Conservation (phyloP, 805 yeast species). For the Scheffersomyces lignosus region DNA sequence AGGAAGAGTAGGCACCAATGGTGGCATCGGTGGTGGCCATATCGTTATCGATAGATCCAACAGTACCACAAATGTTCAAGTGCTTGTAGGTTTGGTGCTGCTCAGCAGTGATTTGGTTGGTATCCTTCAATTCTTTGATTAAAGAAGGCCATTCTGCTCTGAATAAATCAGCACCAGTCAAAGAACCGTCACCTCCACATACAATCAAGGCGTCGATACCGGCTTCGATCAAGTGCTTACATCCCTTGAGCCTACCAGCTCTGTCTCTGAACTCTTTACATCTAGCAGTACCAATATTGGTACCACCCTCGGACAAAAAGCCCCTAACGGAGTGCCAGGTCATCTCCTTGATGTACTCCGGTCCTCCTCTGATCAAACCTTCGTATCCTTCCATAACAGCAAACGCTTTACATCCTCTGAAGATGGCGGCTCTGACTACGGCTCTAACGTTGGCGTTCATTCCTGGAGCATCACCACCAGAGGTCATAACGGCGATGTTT, state of each 20-base stretch:
- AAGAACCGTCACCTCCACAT: conserved; percentile 98
- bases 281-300: conserved; percentile 94
- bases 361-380: conserved; percentile 88
- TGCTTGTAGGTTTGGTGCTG: conserved; percentile 63
- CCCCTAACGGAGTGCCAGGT: conserved; percentile 95
- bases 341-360: conserved; percentile 68
- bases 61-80: conserved; percentile 88
- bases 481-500: conserved; percentile 92
- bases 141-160: conserved; percentile 93
- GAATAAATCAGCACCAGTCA: conserved; percentile 96
- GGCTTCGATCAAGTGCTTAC: conserved; percentile 75
- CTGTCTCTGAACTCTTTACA: conserved; percentile 83
- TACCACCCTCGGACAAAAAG: conserved; percentile 90
- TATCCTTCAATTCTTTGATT: conserved; percentile 64
- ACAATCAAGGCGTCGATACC: conserved; percentile 96
- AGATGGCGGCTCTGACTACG: conserved; percentile 89
- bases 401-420: conserved; percentile 82
- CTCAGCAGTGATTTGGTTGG: conserved; percentile 55
- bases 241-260: conserved; percentile 79
- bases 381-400: conserved; percentile 95
- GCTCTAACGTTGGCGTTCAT: conserved; percentile 97
- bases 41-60: conserved; percentile 97
- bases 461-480: conserved; percentile 99
- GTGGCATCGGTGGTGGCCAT: conserved; percentile 97
- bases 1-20: conserved; percentile 92